These are phyloP conservation scores for Apophysomyces elegans DNA, from an alignment of 371 early-diverging fungal species.

Conservation along the genomic window DNA sequence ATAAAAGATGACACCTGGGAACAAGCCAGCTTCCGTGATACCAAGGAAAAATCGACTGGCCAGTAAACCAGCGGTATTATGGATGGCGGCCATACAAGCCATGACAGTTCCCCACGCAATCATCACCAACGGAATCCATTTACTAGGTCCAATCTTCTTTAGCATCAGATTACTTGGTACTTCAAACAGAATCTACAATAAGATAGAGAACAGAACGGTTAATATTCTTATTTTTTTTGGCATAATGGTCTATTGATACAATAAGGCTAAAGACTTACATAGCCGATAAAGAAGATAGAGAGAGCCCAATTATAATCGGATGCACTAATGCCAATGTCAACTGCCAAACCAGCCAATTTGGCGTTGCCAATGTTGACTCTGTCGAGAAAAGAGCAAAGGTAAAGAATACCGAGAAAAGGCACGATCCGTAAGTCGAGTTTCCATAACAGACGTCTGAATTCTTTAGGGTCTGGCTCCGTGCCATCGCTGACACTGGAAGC, in stretches of 20 bases:
- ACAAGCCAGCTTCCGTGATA: conserved; percentile 67
- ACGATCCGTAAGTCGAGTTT: conserved; percentile 28
- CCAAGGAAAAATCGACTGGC: conserved; percentile 74
- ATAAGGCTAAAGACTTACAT: conserved; percentile 31
- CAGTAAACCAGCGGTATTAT: conserved; percentile 52
- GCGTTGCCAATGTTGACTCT: conserved; percentile 64
- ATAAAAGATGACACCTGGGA: conserved; percentile 59
- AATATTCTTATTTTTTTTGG: conserved; percentile 7
- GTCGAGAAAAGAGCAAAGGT: conserved; percentile 59
- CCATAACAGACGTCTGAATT: conserved; percentile 18
- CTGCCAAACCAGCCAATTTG: conserved; percentile 55
- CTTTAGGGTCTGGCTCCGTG: conserved; percentile 15
- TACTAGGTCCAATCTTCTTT: conserved; percentile 63
- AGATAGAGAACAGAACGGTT: neutral
- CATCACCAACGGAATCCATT: conserved; percentile 74
- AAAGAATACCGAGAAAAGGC: conserved; percentile 48
- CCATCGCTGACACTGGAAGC: neutral
- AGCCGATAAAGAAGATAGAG: conserved; percentile 69
- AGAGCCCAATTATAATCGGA: conserved; percentile 60
- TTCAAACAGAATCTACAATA: conserved; percentile 63
- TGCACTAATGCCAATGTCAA: conserved; percentile 45
- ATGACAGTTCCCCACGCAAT: conserved; percentile 51
- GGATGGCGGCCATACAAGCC: conserved; percentile 52
- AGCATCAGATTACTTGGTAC: conserved; percentile 75
- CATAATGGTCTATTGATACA: neutral